Evolutionary conservation across 139 green algal species (phyloP).

Genomic region (Auxenochlorella protothecoides): DNA sequence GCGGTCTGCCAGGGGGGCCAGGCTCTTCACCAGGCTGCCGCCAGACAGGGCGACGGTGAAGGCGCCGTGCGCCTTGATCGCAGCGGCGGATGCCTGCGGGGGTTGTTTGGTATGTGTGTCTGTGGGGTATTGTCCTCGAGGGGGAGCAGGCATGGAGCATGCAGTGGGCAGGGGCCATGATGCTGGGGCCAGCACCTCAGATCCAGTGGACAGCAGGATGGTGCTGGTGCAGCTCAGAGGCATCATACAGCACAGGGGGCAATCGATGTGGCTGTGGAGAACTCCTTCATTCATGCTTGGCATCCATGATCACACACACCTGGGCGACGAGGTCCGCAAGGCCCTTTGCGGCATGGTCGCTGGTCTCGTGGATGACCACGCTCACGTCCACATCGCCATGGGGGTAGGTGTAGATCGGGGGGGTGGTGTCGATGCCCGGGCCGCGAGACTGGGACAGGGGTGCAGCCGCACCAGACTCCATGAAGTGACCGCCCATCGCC

Average conservation of each 20-base stretch:
- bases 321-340: constrained; percentile 19
- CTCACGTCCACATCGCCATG: constrained; percentile 17
- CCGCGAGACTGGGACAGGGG: constrained; percentile 59
- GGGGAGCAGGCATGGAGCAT: no score
- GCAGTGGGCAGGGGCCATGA: no score
- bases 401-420: constrained; percentile 59
- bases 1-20: constrained; percentile 42
- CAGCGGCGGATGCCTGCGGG: constrained; percentile 29
- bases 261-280: not conserved
- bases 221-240: not conserved
- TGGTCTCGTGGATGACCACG: constrained; percentile 27
- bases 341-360: constrained; percentile 9
- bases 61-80: constrained; percentile 52
- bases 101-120: not conserved
- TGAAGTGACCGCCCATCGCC: constrained; percentile 82
- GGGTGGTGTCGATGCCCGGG: constrained; percentile 38
- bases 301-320: not conserved
- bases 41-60: constrained; percentile 79
- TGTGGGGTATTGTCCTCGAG: no score
- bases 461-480: constrained; percentile 53
- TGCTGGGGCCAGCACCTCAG: not conserved
- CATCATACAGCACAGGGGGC: no score
- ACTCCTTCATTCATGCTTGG: not conserved
- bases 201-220: not conserved
- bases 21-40: constrained; percentile 56